Conservation (phyloP, 345 rosid species). For the Isatis tinctoria region DNA sequence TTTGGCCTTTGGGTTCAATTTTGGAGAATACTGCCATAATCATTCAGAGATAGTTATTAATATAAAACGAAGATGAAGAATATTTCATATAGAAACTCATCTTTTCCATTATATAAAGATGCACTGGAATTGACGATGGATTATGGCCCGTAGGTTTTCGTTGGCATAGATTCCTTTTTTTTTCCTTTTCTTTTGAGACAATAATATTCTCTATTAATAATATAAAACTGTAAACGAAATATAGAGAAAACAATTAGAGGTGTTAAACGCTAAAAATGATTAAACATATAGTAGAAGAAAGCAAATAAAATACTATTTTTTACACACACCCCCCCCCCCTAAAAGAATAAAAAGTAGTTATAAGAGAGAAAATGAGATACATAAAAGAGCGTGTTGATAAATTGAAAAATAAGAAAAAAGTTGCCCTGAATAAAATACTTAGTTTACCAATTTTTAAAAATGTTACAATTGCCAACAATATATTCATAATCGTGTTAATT, state of each 20-base stretch:
- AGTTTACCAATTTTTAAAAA: neutral
- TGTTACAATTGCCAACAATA: neutral
- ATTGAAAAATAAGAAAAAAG: neutral
- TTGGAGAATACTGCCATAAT: neutral
- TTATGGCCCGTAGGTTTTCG: slow-evolving; percentile 32
- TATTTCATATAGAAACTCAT: neutral
- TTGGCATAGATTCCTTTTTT: slow-evolving; percentile 7
- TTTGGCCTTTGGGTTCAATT: neutral
- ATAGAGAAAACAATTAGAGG: neutral
- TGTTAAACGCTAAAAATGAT: neutral
- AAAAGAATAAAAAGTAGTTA: too few species aligned
- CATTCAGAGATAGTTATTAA: neutral
- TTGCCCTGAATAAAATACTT: neutral
- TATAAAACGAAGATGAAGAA: neutral
- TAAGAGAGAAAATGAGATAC: too few species aligned
- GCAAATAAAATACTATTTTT: neutral
- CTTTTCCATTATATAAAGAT: slow-evolving; percentile 17
- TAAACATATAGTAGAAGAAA: neutral
- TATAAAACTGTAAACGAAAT: neutral
- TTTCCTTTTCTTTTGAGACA: slow-evolving; percentile 1
- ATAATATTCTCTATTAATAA: slow-evolving; percentile 5
- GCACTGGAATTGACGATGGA: slow-evolving; percentile 16
- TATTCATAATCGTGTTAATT: neutral
- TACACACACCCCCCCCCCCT: too few species aligned
- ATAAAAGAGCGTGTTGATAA: neutral